These are phyloP conservation scores for Cocos nucifera DNA, from an alignment of 176 grass and related monocot genomes.

Conservation along the genomic window DNA sequence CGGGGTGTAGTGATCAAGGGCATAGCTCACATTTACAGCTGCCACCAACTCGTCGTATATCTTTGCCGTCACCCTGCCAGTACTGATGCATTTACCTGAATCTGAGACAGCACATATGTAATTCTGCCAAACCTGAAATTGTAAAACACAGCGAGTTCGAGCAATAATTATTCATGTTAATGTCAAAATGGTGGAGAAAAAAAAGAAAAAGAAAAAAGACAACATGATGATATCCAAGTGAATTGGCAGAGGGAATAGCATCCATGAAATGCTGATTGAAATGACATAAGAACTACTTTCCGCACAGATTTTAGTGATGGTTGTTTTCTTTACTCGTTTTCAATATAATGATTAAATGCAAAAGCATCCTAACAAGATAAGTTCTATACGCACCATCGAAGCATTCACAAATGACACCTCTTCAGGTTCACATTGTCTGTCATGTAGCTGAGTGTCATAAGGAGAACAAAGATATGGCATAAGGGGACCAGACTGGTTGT, in stretches of 20 bases:
- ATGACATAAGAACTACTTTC: no score
- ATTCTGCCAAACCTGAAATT: slow-evolving; percentile 12
- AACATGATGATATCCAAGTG: no score
- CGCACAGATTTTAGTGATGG: no score
- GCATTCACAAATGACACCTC: slow-evolving; percentile 26
- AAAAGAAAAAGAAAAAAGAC: no score
- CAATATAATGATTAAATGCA: no score
- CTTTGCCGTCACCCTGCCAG: slow-evolving; percentile 29
- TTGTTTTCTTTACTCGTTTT: no score
- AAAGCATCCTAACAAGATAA: neutral
- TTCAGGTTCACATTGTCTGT: slow-evolving; percentile 22
- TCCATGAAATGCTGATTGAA: no score
- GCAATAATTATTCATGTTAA: no score
- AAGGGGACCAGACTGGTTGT: slow-evolving; percentile 43
- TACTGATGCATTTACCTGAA: slow-evolving; percentile 15
- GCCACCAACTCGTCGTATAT: slow-evolving; percentile 34
- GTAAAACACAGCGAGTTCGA: no score
- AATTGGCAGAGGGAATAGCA: no score
- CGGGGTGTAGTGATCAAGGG: slow-evolving; percentile 31
- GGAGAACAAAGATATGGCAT: slow-evolving; percentile 49
- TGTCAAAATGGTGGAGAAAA: no score
- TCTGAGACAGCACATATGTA: slow-evolving; percentile 13
- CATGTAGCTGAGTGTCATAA: slow-evolving; percentile 23
- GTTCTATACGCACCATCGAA: neutral
- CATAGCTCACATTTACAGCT: slow-evolving; percentile 39